These are phyloP conservation scores for Neurospora sp. DNA, from an alignment of 495 filamentous ascomycete genomes.

Conservation along the genomic window DNA sequence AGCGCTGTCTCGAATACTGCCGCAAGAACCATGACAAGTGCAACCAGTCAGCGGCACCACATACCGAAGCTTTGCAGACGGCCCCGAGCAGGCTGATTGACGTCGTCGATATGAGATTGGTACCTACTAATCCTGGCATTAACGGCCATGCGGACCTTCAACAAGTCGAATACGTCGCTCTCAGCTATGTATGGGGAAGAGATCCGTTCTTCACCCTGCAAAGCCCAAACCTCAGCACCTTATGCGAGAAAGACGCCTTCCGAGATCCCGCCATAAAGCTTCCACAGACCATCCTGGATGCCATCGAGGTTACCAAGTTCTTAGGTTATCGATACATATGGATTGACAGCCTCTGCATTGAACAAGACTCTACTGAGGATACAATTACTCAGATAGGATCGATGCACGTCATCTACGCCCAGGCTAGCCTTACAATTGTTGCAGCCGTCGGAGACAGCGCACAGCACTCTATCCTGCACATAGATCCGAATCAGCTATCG, in stretches of 20 bases:
- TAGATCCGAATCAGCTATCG: background rate
- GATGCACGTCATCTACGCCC: background rate
- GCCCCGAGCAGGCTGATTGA: constrained; percentile 22
- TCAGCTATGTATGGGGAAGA: constrained; percentile 26
- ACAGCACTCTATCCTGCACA: background rate
- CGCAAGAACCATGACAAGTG: constrained; percentile 15
- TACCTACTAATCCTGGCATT: constrained; percentile 6
- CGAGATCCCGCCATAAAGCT: constrained; percentile 2
- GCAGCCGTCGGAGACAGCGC: background rate
- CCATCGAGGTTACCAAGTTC: constrained; percentile 13
- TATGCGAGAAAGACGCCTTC: background rate
- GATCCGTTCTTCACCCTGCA: constrained; percentile 16
- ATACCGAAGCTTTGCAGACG: constrained; percentile 15
- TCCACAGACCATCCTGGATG: constrained; percentile 21
- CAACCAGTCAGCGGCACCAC: constrained; percentile 9
- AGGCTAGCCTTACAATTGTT: background rate
- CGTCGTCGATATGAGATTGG: constrained; percentile 10
- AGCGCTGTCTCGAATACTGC: constrained; percentile 11
- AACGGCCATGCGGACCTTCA: background rate
- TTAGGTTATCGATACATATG: constrained; percentile 19
- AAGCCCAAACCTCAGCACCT: constrained; percentile 11
- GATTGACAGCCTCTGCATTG: constrained; percentile 24
- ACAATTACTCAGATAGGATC: background rate
- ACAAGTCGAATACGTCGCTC: constrained; percentile 20
- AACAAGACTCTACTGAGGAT: background rate